Percentiles rank a stretch among this genome's conserved stretches.
Conservation (phyloP, 148 eudicot species). For the Nepenthes mirabilis region DNA sequence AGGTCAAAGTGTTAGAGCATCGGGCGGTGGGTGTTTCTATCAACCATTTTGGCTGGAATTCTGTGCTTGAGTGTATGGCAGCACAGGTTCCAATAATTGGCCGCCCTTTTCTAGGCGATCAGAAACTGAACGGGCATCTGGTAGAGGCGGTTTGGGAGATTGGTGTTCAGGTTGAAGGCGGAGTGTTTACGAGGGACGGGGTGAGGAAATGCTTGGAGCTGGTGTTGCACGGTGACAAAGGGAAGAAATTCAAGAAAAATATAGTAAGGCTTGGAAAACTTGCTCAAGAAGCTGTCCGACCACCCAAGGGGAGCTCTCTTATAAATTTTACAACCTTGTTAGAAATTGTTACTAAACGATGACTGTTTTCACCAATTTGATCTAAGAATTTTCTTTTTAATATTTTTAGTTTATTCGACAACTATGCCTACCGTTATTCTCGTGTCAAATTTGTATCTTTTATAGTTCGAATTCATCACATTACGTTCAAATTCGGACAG, state of each 20-base stretch:
- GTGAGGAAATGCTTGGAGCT: constrained; percentile 10
- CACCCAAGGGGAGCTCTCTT: constrained; percentile 16
- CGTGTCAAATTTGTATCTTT: no score
- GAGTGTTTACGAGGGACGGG: constrained; percentile 14
- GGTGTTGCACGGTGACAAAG: constrained; percentile 10
- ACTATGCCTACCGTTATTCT: no score
- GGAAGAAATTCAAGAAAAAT: constrained; percentile 18
- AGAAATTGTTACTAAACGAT: no score
- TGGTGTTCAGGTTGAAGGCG: constrained; percentile 17
- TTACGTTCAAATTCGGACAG: no score
- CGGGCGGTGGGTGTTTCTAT: constrained; percentile 19
- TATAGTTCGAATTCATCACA: no score
- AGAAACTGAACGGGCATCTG: constrained; percentile 17
- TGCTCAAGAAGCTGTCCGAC: constrained; percentile 12
- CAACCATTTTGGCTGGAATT: constrained; percentile 25
- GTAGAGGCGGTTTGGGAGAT: constrained; percentile 22
- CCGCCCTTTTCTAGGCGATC: constrained; percentile 20
- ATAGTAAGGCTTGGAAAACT: constrained; percentile 2
- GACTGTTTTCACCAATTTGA: no score
- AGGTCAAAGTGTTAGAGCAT: constrained; percentile 15
- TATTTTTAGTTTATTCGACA: no score
- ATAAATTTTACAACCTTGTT: no score
- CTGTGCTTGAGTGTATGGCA: constrained; percentile 16
- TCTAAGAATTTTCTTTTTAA: no score
- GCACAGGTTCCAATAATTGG: constrained; percentile 21